Evolutionary conservation across 2,329 filamentous ascomycete species (phyloP).

Genomic region (Verticillium alfalfae): DNA sequence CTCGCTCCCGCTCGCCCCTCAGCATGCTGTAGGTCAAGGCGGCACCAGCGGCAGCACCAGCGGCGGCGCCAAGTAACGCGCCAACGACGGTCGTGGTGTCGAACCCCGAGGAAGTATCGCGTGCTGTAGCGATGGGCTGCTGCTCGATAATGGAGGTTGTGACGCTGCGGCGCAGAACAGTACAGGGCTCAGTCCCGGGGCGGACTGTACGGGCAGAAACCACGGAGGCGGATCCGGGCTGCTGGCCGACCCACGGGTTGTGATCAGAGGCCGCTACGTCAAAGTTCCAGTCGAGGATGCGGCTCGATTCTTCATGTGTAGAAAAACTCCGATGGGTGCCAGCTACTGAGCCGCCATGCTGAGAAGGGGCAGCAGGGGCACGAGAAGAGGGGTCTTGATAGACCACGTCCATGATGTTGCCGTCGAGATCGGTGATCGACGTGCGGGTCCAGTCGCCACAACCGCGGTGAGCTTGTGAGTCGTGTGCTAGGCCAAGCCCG

Average conservation of each 20-base stretch:
- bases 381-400: slow-evolving; percentile 36
- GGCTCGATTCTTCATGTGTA: slow-evolving; percentile 31
- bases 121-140: slow-evolving; percentile 11
- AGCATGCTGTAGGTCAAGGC: slow-evolving; percentile 66
- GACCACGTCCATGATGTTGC: slow-evolving; percentile 77
- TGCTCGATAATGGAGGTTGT: slow-evolving; percentile 24
- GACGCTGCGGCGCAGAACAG: slow-evolving; percentile 22
- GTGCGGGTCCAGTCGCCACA: slow-evolving; percentile 32
- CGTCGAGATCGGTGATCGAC: slow-evolving; percentile 72
- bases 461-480: slow-evolving; percentile 1
- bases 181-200: slow-evolving; percentile 16
- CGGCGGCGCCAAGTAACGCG: slow-evolving; percentile 72
- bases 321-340: slow-evolving; percentile 26
- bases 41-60: slow-evolving; percentile 63
- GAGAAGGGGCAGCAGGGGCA: slow-evolving; percentile 22
- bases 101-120: slow-evolving; percentile 30
- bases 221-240: slow-evolving; percentile 13
- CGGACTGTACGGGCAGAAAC: slow-evolving; percentile 6
- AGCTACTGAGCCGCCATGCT: slow-evolving; percentile 24
- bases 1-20: slow-evolving; percentile 45
- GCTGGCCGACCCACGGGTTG: background rate
- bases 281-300: slow-evolving; percentile 44
- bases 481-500: background rate
- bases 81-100: slow-evolving; percentile 64
- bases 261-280: slow-evolving; percentile 28